Percentiles rank a stretch among this genome's conserved stretches.
Conservation (phyloP, 352 stramenopile genomes). For the Phytophthora ohioensis region DNA sequence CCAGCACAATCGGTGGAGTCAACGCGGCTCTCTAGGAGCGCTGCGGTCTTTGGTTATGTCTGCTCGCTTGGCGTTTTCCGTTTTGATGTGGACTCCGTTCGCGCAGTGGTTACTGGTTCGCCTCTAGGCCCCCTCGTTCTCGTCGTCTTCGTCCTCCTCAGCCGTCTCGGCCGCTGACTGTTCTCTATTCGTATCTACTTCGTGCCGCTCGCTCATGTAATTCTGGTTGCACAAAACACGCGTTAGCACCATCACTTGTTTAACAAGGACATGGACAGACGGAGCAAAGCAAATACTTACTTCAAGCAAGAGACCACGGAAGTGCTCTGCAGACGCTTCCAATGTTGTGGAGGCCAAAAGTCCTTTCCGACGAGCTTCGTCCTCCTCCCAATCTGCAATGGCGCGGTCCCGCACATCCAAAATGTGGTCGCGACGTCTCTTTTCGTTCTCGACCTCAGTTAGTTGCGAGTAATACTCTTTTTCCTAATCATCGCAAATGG, state of each 20-base stretch:
- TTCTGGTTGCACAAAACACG: slow-evolving; percentile 41
- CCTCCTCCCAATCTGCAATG: slow-evolving; percentile 82
- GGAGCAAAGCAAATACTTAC: slow-evolving; percentile 34
- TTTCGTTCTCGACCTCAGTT: slow-evolving; percentile 83
- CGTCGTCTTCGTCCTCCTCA: slow-evolving; percentile 50
- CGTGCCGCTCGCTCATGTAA: slow-evolving; percentile 81
- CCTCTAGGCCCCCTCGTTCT: slow-evolving; percentile 41
- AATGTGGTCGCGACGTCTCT: slow-evolving; percentile 74
- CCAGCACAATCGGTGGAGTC: slow-evolving; percentile 16
- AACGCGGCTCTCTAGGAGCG: slow-evolving; percentile 10
- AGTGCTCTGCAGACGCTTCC: slow-evolving; percentile 67
- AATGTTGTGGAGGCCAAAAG: slow-evolving; percentile 64
- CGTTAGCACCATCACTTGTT: slow-evolving; percentile 14
- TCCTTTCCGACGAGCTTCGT: slow-evolving; percentile 71
- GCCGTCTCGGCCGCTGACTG: slow-evolving; percentile 23
- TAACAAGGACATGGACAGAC: background rate
- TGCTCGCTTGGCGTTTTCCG: slow-evolving; percentile 17
- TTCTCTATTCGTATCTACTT: slow-evolving; percentile 72
- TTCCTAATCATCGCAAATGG: slow-evolving; percentile 40
- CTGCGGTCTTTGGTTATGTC: slow-evolving; percentile 21
- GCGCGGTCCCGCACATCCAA: slow-evolving; percentile 74
- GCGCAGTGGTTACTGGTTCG: background rate
- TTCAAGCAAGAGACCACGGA: slow-evolving; percentile 73
- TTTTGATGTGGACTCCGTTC: slow-evolving; percentile 15
- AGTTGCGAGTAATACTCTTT: slow-evolving; percentile 84